These are phyloP conservation scores for Candida andamanensis DNA, from an alignment of 805 yeast genomes.

Conservation along the genomic window DNA sequence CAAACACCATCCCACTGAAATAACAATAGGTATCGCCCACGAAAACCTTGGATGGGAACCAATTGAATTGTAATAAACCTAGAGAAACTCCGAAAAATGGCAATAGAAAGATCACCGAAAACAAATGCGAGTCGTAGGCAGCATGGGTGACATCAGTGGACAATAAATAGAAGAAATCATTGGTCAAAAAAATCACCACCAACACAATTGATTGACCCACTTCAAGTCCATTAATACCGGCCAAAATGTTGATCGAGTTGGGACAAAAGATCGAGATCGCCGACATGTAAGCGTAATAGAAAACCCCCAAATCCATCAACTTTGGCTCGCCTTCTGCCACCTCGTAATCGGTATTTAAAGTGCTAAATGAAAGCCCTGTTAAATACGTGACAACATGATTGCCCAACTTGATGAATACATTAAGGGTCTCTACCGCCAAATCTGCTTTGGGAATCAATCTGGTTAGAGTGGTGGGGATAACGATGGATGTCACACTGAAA, in stretches of 20 bases:
- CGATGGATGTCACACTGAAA: constrained; percentile 84
- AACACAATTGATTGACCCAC: constrained; percentile 90
- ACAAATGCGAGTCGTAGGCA: constrained; percentile 76
- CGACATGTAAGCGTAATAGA: constrained; percentile 88
- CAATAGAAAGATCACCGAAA: constrained; percentile 71
- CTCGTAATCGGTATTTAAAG: constrained; percentile 29
- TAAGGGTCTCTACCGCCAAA: constrained; percentile 15
- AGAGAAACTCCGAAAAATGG: constrained; percentile 85
- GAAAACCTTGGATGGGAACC: constrained; percentile 89
- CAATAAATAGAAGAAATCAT: constrained; percentile 68
- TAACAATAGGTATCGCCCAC: constrained; percentile 99
- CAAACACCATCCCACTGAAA: constrained; percentile 98
- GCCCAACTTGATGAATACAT: constrained; percentile 19
- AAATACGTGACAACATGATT: constrained; percentile 26
- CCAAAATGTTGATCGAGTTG: constrained; percentile 89
- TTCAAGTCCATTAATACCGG: constrained; percentile 95
- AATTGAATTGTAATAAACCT: constrained; percentile 72
- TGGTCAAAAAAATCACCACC: constrained; percentile 62
- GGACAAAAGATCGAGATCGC: constrained; percentile 91
- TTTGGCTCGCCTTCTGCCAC: constrained; percentile 36
- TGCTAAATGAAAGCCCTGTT: constrained; percentile 36
- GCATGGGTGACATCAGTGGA: constrained; percentile 35
- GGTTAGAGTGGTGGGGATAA: constrained; percentile 65
- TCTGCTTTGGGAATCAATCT: constrained; percentile 30
- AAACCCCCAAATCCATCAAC: constrained; percentile 66